Conservation (phyloP, 148 eudicot species). For the Bassia scoparia region DNA sequence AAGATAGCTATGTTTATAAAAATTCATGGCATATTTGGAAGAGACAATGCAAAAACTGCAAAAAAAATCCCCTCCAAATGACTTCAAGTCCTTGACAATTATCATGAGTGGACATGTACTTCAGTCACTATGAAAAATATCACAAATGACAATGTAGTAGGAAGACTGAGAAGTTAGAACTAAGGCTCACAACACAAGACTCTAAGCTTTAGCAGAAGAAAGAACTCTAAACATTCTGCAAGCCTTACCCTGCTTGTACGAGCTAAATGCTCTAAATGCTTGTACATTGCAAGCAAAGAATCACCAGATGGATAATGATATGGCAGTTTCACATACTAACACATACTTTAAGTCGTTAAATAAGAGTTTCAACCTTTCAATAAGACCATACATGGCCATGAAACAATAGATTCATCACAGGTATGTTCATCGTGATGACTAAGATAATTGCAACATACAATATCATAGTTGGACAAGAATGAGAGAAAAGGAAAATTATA, state of each 20-base stretch:
- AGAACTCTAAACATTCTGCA: neutral
- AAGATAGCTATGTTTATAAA: neutral
- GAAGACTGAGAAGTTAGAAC: neutral
- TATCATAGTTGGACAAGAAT: neutral
- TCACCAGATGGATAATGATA: neutral
- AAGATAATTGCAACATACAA: neutral
- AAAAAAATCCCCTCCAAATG: neutral
- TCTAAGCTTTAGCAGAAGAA: neutral
- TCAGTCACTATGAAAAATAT: neutral
- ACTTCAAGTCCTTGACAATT: neutral
- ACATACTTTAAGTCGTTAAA: conserved; percentile 1
- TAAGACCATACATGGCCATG: neutral
- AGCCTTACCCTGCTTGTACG: neutral
- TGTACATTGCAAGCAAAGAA: neutral
- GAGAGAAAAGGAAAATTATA: neutral
- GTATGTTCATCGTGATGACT: neutral
- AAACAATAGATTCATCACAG: neutral
- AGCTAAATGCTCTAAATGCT: neutral
- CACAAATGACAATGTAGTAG: neutral
- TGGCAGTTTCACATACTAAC: neutral
- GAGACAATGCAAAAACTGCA: neutral
- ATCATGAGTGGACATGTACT: neutral
- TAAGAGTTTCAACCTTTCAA: no score
- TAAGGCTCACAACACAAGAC: neutral
- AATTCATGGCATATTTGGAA: neutral